Conservation (phyloP, 2,329 filamentous ascomycete genomes). For the Colletotrichum agaves region DNA sequence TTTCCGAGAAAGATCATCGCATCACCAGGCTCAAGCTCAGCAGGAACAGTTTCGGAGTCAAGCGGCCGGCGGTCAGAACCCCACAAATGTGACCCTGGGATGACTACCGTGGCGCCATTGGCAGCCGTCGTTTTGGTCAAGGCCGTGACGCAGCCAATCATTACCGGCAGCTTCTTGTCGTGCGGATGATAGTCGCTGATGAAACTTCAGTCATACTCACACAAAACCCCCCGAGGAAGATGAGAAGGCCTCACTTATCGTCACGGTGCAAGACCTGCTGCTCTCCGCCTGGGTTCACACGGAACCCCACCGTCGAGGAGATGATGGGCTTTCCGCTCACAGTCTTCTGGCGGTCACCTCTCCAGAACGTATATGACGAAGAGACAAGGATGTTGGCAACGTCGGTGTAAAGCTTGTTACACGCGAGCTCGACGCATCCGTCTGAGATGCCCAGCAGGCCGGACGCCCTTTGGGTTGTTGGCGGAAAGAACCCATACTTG, state of each 20-base stretch:
- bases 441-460: slow-evolving; percentile 51
- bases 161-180: slow-evolving; percentile 49
- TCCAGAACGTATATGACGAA: slow-evolving; percentile 50
- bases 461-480: slow-evolving; percentile 51
- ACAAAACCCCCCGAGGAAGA: not conserved
- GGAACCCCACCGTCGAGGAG: slow-evolving; percentile 50
- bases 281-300: slow-evolving; percentile 52
- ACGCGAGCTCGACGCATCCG: slow-evolving; percentile 50
- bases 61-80: slow-evolving; percentile 49
- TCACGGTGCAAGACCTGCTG: slow-evolving; percentile 52
- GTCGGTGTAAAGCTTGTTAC: slow-evolving; percentile 48
- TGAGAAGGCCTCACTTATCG: slow-evolving; percentile 41
- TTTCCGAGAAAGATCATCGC: slow-evolving; percentile 53
- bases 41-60: slow-evolving; percentile 51
- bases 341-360: slow-evolving; percentile 44
- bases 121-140: slow-evolving; percentile 52
- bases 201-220: not conserved
- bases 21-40: slow-evolving; percentile 53
- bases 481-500: slow-evolving; percentile 52
- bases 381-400: slow-evolving; percentile 49
- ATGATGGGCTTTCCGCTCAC: slow-evolving; percentile 50
- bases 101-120: slow-evolving; percentile 55
- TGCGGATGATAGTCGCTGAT: slow-evolving; percentile 41
- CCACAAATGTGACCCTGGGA: slow-evolving; percentile 54
- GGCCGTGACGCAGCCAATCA: slow-evolving; percentile 52